phyloP scores from a whole-genome alignment of 2,329 filamentous ascomycete species.

The Penicillium glabrum region DNA sequence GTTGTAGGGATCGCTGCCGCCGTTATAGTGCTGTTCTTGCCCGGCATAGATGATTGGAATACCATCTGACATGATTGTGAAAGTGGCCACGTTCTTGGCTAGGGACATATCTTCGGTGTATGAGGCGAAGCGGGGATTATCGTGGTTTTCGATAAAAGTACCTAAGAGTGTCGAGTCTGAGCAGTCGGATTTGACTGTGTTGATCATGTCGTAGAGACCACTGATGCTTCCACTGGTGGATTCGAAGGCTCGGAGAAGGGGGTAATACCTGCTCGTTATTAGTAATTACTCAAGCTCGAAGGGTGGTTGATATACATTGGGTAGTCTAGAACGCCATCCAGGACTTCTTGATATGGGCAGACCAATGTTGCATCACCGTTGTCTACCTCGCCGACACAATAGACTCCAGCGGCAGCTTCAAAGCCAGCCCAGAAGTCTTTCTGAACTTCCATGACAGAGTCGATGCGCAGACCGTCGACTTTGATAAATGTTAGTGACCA shows the following conservation, averaged over 20 bases:
- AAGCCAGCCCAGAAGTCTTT: constrained; percentile 44
- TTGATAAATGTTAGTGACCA: neutral
- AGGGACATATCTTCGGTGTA: constrained; percentile 32
- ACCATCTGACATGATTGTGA: constrained; percentile 60
- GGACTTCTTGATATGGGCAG: constrained; percentile 42
- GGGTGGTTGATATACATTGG: constrained; percentile 20
- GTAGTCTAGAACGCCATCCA: constrained; percentile 51
- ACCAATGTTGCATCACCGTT: constrained; percentile 38
- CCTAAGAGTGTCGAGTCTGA: constrained; percentile 39
- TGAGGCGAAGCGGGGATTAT: constrained; percentile 55
- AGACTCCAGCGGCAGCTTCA: constrained; percentile 39
- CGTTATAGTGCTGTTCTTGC: constrained; percentile 61
- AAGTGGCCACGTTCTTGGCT: constrained; percentile 62
- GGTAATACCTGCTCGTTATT: constrained; percentile 30
- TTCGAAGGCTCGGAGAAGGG: constrained; percentile 37
- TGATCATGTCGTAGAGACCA: constrained; percentile 20
- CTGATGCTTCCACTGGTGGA: constrained; percentile 28
- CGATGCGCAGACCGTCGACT: constrained; percentile 53
- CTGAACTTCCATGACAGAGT: constrained; percentile 50
- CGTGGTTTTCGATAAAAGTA: constrained; percentile 61
- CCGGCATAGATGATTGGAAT: constrained; percentile 67
- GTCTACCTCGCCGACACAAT: constrained; percentile 49
- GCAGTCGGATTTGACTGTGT: constrained; percentile 33
- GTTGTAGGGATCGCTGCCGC: constrained; percentile 48
- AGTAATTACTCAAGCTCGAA: neutral